phyloP scores from a whole-genome alignment of 2,329 filamentous ascomycete genomes.

The Neonectria magnoliae region DNA sequence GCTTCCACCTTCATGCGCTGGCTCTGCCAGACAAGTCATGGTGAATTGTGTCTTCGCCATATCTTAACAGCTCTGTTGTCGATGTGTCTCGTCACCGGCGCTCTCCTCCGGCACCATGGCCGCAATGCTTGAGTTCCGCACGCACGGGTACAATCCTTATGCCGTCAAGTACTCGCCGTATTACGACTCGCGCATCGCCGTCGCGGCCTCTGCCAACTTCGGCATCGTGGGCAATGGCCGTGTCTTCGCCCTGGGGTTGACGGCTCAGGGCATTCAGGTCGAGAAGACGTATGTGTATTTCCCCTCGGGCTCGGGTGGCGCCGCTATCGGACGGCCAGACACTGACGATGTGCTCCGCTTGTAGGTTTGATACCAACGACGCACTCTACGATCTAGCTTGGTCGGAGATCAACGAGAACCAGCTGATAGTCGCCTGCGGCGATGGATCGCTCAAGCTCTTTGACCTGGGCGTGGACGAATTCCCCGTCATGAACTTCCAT shows the following conservation, averaged over 20 bases:
- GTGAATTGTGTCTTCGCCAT: constrained; percentile 18
- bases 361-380: constrained; percentile 94
- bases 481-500: constrained; percentile 90
- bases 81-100: constrained; percentile 33
- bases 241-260: constrained; percentile 84
- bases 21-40: constrained; percentile 10
- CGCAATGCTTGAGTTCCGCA: constrained; percentile 93
- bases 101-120: constrained; percentile 47
- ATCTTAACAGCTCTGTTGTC: constrained; percentile 26
- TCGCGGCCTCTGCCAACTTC: constrained; percentile 92
- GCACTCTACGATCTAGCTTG: constrained; percentile 94
- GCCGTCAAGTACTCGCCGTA: constrained; percentile 98
- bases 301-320: constrained; percentile 6
- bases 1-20: constrained; percentile 4
- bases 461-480: constrained; percentile 82
- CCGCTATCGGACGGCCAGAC: neutral
- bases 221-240: constrained; percentile 96
- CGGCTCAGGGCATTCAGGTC: constrained; percentile 82
- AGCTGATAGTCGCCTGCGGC: constrained; percentile 87
- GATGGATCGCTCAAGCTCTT: constrained; percentile 96
- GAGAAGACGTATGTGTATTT: constrained; percentile 75
- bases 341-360: constrained; percentile 8
- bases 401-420: constrained; percentile 97
- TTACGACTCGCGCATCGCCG: constrained; percentile 93
- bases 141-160: constrained; percentile 93